These are phyloP conservation scores for Globisporangium orthogonon DNA, from an alignment of 352 stramenopile genomes.

Conservation along the genomic window DNA sequence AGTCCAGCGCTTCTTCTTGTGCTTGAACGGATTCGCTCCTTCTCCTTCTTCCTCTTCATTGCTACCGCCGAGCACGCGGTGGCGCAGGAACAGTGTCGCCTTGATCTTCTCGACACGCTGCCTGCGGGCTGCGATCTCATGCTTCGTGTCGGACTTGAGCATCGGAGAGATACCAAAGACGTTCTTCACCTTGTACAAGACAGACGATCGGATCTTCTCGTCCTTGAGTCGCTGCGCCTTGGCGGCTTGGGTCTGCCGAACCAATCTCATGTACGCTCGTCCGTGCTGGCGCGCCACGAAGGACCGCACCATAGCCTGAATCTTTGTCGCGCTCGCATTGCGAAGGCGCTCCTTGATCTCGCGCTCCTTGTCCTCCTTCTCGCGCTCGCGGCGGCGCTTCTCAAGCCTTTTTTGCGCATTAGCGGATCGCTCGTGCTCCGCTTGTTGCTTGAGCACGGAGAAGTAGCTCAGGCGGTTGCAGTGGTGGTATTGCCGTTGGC, in stretches of 20 bases:
- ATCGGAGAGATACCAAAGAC: constrained; percentile 28
- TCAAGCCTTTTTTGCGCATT: constrained; percentile 32
- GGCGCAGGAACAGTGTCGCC: constrained; percentile 39
- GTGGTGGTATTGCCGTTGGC: constrained; percentile 44
- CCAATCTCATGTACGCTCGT: constrained; percentile 42
- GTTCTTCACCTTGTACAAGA: constrained; percentile 34
- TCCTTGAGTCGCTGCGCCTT: constrained; percentile 38
- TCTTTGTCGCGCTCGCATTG: constrained; percentile 28
- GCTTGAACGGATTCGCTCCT: constrained; percentile 8
- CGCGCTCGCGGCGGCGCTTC: constrained; percentile 16
- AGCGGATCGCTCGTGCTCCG: constrained; percentile 23
- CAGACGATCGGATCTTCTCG: constrained; percentile 24
- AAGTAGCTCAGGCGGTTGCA: constrained; percentile 63
- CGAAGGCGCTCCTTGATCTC: constrained; percentile 15
- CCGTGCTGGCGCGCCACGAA: constrained; percentile 27
- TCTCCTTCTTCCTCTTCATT: constrained; percentile 5
- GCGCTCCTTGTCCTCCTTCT: constrained; percentile 17
- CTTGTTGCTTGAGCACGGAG: constrained; percentile 47
- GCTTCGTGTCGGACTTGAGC: constrained; percentile 51
- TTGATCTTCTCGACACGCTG: constrained; percentile 38
- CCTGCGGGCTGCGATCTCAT: constrained; percentile 29
- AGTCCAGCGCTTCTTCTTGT: constrained; percentile 40
- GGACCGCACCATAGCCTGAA: constrained; percentile 31
- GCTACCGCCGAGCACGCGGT: constrained; percentile 1
- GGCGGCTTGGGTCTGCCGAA: constrained; percentile 39